A percentile compares a stretch with the other conserved stretches of the same genome.
Conservation (phyloP, 306 rosid genomes). For the Corylus americana region DNA sequence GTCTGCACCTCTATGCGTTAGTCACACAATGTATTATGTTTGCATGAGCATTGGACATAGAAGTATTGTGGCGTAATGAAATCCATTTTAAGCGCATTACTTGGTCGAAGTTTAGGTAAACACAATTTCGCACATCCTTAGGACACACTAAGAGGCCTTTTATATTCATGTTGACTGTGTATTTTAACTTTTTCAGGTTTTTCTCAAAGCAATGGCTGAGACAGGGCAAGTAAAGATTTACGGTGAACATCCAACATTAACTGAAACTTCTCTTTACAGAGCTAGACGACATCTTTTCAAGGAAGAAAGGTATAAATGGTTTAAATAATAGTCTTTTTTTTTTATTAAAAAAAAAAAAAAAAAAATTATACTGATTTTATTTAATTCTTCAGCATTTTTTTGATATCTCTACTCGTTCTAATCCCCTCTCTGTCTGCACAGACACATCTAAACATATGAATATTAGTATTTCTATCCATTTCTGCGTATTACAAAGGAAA, state of each 20-base stretch:
- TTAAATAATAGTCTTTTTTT: conserved; percentile 1
- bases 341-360: too few relatives aligned
- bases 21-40: conserved; percentile 1
- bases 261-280: conserved; percentile 91
- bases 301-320: conserved; percentile 76
- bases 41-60: neutral
- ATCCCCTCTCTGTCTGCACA: neutral
- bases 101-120: neutral
- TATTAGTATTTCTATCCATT: too few relatives aligned
- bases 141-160: conserved; percentile 1
- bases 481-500: too few relatives aligned
- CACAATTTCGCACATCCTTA: neutral
- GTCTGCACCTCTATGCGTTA: conserved; percentile 4
- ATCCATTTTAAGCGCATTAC: neutral
- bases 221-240: conserved; percentile 86
- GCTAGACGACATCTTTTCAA: conserved; percentile 91
- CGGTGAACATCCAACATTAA: conserved; percentile 81
- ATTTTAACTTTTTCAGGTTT: conserved; percentile 57
- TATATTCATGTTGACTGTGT: conserved; percentile 15
- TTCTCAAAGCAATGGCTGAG: conserved; percentile 97
- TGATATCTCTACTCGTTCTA: neutral
- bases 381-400: neutral
- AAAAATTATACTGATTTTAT: neutral
- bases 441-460: neutral
- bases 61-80: neutral